These are phyloP conservation scores for Lepraria neglecta DNA, from an alignment of 495 filamentous ascomycete genomes.

Conservation along the genomic window DNA sequence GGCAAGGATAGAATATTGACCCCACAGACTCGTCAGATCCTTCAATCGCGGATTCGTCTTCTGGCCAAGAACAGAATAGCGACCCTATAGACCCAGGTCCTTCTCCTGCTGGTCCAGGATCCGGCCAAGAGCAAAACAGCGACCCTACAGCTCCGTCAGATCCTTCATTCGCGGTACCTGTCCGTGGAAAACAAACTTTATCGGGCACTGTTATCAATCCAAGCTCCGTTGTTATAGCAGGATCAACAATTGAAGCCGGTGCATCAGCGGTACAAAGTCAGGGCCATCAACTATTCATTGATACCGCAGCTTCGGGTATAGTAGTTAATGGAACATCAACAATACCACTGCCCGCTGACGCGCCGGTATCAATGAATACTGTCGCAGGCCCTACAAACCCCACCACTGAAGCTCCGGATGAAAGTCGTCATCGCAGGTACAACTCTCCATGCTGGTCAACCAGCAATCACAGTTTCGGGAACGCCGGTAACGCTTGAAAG, in stretches of 20 bases:
- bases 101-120: neutral
- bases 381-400: neutral
- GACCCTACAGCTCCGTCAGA: neutral
- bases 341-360: neutral
- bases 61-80: neutral
- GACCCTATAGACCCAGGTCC: neutral
- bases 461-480: neutral
- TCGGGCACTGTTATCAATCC: neutral
- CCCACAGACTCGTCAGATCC: neutral
- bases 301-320: neutral
- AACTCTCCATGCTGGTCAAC: neutral
- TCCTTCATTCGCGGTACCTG: neutral
- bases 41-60: neutral
- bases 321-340: neutral
- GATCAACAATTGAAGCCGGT: neutral
- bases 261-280: neutral
- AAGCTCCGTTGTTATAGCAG: neutral
- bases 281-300: neutral
- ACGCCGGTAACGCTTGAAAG: neutral
- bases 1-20: no score
- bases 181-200: neutral
- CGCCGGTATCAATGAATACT: neutral
- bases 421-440: neutral
- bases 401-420: neutral
- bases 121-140: neutral